Evolutionary conservation across 495 filamentous ascomycete genomes (phyloP).

Genomic region (Hypoxylon perforatum): DNA sequence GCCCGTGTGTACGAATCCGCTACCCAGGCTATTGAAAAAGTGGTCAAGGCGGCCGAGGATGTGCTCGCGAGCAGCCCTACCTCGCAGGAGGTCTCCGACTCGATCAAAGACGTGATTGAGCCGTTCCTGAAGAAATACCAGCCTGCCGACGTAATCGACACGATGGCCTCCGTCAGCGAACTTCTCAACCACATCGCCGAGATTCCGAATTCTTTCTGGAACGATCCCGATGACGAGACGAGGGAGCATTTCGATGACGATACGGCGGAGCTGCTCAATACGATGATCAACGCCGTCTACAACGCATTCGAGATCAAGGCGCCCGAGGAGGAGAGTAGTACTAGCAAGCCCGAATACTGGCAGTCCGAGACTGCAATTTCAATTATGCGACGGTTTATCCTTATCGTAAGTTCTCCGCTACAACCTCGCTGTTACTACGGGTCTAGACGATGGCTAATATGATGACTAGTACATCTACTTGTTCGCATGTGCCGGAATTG

Average conservation of each 20-base stretch:
- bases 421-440: not conserved
- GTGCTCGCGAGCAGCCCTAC: not conserved
- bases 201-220: conserved; percentile 44
- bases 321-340: conserved; percentile 30
- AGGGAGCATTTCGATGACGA: conserved; percentile 13
- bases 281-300: conserved; percentile 46
- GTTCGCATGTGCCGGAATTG: conserved; percentile 56
- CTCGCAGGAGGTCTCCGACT: conserved; percentile 28
- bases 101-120: conserved; percentile 19
- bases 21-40: conserved; percentile 13
- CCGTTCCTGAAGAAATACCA: conserved; percentile 42
- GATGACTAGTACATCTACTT: conserved; percentile 52
- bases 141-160: conserved; percentile 31
- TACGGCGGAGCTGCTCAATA: conserved; percentile 29
- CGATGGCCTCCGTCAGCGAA: conserved; percentile 30
- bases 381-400: conserved; percentile 36
- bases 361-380: conserved; percentile 24
- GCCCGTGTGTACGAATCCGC: conserved; percentile 41
- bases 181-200: conserved; percentile 34
- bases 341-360: conserved; percentile 14
- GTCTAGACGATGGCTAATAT: conserved; percentile 1
- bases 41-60: conserved; percentile 3
- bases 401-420: conserved; percentile 46
- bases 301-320: conserved; percentile 45
- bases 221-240: conserved; percentile 15